These are phyloP conservation scores for Articulospora tetracladia DNA, from an alignment of 495 filamentous ascomycete genomes.

Conservation along the genomic window DNA sequence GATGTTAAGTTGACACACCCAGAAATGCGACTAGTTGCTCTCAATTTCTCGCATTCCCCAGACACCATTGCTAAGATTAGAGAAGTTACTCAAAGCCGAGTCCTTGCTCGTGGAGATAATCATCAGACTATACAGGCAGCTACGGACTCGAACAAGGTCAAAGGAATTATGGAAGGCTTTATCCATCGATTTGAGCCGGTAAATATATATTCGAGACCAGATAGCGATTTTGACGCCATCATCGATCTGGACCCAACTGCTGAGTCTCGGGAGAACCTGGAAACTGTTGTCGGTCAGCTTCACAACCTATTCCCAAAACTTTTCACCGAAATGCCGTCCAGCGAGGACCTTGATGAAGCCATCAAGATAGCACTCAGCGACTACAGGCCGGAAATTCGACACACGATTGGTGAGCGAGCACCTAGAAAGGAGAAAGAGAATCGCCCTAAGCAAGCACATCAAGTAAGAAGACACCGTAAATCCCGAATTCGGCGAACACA, in stretches of 20 bases:
- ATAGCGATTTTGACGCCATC: constrained; percentile 72
- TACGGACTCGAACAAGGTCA: constrained; percentile 59
- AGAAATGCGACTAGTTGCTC: constrained; percentile 74
- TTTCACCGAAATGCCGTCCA: constrained; percentile 63
- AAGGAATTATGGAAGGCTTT: constrained; percentile 95
- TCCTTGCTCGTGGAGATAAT: constrained; percentile 86
- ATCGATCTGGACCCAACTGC: constrained; percentile 79
- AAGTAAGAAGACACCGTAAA: constrained; percentile 19
- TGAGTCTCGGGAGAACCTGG: constrained; percentile 80
- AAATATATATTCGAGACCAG: constrained; percentile 58
- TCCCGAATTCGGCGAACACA: constrained; percentile 9
- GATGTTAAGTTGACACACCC: constrained; percentile 61
- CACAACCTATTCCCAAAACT: constrained; percentile 71
- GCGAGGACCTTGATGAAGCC: constrained; percentile 74
- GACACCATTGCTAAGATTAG: constrained; percentile 58
- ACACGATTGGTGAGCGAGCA: constrained; percentile 53
- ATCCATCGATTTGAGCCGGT: constrained; percentile 77
- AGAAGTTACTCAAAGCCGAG: constrained; percentile 70
- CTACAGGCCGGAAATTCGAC: constrained; percentile 72
- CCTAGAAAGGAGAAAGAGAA: constrained; percentile 7
- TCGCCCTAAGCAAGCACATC: neutral
- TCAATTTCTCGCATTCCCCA: constrained; percentile 84
- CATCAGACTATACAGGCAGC: constrained; percentile 95
- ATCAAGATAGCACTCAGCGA: constrained; percentile 71
- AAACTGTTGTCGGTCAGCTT: constrained; percentile 68